Conservation (phyloP, 495 filamentous ascomycete species). For the Trichoderma gamsii region DNA sequence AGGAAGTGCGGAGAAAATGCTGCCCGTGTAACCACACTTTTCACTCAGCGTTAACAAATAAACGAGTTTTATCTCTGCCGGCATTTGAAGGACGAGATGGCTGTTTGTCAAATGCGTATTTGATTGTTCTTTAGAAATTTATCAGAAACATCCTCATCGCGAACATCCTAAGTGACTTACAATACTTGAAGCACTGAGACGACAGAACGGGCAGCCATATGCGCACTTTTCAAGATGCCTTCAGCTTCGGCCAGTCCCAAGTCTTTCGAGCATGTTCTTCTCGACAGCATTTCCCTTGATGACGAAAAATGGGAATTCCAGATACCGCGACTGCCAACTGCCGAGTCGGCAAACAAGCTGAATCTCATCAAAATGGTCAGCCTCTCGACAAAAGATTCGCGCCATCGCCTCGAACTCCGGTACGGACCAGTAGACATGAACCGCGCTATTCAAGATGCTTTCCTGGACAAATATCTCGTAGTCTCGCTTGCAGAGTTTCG, state of each 20-base stretch:
- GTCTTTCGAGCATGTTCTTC: conserved; percentile 24
- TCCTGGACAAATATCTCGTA: conserved; percentile 30
- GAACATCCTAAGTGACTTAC: background rate
- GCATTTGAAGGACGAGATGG: background rate
- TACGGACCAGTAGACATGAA: conserved; percentile 29
- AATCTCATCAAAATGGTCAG: conserved; percentile 32
- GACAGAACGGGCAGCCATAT: background rate
- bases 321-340: conserved; percentile 26
- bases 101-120: background rate
- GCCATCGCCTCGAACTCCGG: conserved; percentile 28
- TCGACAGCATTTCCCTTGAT: conserved; percentile 25
- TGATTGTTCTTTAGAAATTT: background rate
- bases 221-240: background rate
- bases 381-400: conserved; percentile 26
- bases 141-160: background rate
- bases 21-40: background rate
- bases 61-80: background rate
- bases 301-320: conserved; percentile 30
- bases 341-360: conserved; percentile 21
- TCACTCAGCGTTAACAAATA: background rate
- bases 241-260: conserved; percentile 16
- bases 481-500: conserved; percentile 39
- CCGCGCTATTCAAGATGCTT: conserved; percentile 28
- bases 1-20: background rate
- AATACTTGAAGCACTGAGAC: background rate